Base-by-base conservation (phyloP, 371 early-diverging fungal species). In the Circinella minor region DNA sequence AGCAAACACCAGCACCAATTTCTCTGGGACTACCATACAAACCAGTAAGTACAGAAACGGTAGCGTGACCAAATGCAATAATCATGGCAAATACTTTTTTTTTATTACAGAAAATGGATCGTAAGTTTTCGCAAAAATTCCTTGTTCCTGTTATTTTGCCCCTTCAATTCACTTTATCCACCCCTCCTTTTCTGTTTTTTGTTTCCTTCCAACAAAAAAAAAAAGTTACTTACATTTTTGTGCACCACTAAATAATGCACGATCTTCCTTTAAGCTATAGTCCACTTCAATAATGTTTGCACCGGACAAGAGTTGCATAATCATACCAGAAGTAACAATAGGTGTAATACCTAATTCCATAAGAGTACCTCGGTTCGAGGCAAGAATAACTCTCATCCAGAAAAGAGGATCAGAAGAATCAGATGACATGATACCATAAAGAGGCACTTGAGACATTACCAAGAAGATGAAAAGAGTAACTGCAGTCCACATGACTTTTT, bases 311-410 rank as follows among this genome's bases (percentile, higher is more conserved):
- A 99, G 81, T 85, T 99, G 99, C 96, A 99, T 97, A 71, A 99
- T 96, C 98, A 99, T 98, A 54, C 99, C 98, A 18, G 99, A 98
- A 34, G 99, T 99, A 63, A 99, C 93, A 77, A 99, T 98, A 37
- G 99, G 99, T 36, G 98, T 95, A 71, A 99, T 97, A 83, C 99
- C 99, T 74, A 99, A 87, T 88, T 99, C 99, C 99, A 99, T 99
- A 37, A 99, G 89, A 27, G 99, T 99, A 76, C 99, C 99, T 77
- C 99, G 91, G 89, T 98, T 99, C 55, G 98, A 96, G 55, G 99
- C 99, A 74, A 99, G 91, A 81, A 99, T 99, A 63, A 96, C 96
- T 84, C 99, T 94, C 91, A 99, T 92, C 99, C 99, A 99, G 88
- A 96, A 99, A 71, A 99, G 89, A 47, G 99, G 99, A 86, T 98